These are phyloP conservation scores for Anisogramma anomala DNA, from an alignment of 2,329 filamentous ascomycete genomes.

Conservation along the genomic window DNA sequence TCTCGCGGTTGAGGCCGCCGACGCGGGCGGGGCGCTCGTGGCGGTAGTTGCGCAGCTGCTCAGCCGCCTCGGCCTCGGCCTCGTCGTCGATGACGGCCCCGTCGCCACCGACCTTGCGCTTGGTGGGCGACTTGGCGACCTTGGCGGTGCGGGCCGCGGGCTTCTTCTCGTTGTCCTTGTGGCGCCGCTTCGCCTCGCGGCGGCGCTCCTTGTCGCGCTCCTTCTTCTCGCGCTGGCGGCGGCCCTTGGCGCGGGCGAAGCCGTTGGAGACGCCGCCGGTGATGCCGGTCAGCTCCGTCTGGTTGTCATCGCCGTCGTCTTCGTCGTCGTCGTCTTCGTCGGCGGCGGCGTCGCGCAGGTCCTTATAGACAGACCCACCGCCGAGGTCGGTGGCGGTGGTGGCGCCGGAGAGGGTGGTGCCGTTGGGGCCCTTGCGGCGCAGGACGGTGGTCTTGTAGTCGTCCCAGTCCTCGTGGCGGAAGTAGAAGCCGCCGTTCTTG, in stretches of 20 bases:
- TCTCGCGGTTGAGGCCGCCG: conserved; percentile 74
- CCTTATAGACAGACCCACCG: conserved; percentile 75
- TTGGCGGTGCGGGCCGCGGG: conserved; percentile 21
- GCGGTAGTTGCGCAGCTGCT: conserved; percentile 71
- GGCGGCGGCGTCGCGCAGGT: conserved; percentile 35
- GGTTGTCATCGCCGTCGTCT: conserved; percentile 26
- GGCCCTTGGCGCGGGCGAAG: conserved; percentile 41
- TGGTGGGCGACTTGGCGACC: conserved; percentile 5
- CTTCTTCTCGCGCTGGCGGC: conserved; percentile 41
- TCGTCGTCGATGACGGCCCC: conserved; percentile 51
- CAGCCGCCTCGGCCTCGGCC: conserved; percentile 51
- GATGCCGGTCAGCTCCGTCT: conserved; percentile 35
- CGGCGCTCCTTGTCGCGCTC: conserved; percentile 37
- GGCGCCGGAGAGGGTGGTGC: conserved; percentile 70
- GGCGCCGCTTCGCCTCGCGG: conserved; percentile 24
- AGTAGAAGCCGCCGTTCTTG: conserved; percentile 88
- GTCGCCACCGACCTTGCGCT: conserved; percentile 41
- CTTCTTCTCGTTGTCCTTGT: conserved; percentile 25
- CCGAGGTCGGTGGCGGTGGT: conserved; percentile 74
- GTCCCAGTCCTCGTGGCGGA: conserved; percentile 81
- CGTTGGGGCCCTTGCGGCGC: conserved; percentile 78
- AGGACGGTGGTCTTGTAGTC: conserved; percentile 96
- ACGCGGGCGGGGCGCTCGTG: conserved; percentile 78
- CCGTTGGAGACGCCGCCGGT: conserved; percentile 48
- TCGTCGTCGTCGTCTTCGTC: no score